Base-by-base conservation (phyloP, 352 stramenopile species). In the Globisporangium parvum region DNA sequence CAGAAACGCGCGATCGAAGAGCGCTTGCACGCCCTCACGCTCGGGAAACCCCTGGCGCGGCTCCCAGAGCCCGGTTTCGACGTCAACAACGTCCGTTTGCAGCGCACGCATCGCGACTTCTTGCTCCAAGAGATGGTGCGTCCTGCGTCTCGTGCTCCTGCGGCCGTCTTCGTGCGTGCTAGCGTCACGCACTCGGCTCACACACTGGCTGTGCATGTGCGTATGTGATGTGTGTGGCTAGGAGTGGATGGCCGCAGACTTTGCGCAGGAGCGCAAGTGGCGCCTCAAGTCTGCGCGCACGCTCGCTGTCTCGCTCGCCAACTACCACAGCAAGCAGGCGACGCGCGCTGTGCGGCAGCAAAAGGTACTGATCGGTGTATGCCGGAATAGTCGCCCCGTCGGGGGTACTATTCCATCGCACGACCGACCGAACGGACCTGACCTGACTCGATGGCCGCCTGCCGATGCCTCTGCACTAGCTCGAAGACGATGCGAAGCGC, bases 231-330 rank as follows among this genome's bases (percentile, higher is more conserved):
- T n/a, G 3, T 54, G 50, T 21, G 11, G 18, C 39, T 47, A 72
- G 78, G 74, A 89, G 60, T 98, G 93, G 93, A 97, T 98, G 87
- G 75, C 91, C 6, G 85, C 88, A 1, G 93, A 98, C 58, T 98
- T 98, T 67, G 55, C 67, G 31, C 80, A 95, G 55, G 93, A 98
- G 66, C 72, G 88, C 46, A 90, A 92, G 60, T 93, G 87, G 70
- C 84, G 94, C 23, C 26, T 79, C 17, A 85, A 86, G 53, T 77
- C 79, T 48, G 79, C 79, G 15, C 93, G 92, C 37, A 84, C 77
- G 59, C 59, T 96, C 35, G 67, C 67, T 3, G 80, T 81, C 48
- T 79, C 78, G 17, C 69, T 96, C 2, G 53, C 75, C 20, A 71
- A 59, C 20, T 72, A 87, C 60, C 71, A 87, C 56, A 75, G 64